Conservation (phyloP, 805 yeast species). For the Candida orba region DNA sequence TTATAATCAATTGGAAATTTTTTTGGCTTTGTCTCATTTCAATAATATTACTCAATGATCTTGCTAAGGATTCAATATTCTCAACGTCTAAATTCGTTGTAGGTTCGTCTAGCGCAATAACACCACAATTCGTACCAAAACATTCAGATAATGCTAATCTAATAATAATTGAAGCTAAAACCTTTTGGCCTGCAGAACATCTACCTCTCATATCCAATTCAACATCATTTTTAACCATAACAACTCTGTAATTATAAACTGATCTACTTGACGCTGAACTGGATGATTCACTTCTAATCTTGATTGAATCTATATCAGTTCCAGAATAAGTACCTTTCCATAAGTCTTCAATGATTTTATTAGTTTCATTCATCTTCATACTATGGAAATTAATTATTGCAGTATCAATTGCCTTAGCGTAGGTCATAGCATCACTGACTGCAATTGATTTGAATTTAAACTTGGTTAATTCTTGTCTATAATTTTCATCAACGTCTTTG, state of each 20-base stretch:
- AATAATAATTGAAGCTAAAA: slow-evolving; percentile 84
- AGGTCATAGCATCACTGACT: slow-evolving; percentile 73
- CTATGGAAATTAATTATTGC: slow-evolving; percentile 93
- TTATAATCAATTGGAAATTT: slow-evolving; percentile 90
- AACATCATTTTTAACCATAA: slow-evolving; percentile 86
- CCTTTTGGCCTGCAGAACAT: slow-evolving; percentile 97
- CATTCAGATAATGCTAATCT: slow-evolving; percentile 91
- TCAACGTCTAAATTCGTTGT: slow-evolving; percentile 91
- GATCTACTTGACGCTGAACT: slow-evolving; percentile 34
- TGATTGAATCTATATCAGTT: slow-evolving; percentile 87
- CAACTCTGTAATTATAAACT: slow-evolving; percentile 87
- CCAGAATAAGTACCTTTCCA: slow-evolving; percentile 96
- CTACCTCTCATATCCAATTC: slow-evolving; percentile 98
- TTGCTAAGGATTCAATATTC: slow-evolving; percentile 82
- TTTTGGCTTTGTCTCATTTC: slow-evolving; percentile 66
- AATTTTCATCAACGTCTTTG: slow-evolving; percentile 53
- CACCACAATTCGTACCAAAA: slow-evolving; percentile 91
- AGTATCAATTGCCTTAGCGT: slow-evolving; percentile 78
- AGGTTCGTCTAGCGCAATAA: slow-evolving; percentile 95
- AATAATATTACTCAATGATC: slow-evolving; percentile 68
- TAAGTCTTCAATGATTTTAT: slow-evolving; percentile 76
- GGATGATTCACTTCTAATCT: slow-evolving; percentile 64
- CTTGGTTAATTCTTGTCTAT: slow-evolving; percentile 65
- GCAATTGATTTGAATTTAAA: slow-evolving; percentile 70
- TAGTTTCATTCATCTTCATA: slow-evolving; percentile 87